Base-by-base conservation (phyloP, 345 rosid species). In the Eucalyptus cladocalyx region DNA sequence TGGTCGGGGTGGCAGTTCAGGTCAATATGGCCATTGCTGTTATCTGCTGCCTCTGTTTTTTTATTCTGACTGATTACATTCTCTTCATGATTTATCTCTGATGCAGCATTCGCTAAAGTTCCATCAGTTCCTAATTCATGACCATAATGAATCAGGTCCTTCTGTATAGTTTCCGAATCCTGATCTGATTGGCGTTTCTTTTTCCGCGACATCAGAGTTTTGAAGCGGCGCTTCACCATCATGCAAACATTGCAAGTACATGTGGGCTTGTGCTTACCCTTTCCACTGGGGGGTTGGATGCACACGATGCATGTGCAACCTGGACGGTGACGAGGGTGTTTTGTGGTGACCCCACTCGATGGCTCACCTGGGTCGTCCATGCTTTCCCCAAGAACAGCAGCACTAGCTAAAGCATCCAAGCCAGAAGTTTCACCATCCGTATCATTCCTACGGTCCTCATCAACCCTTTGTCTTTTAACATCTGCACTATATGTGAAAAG, bases 211-310 rank as follows among this genome's bases (percentile, higher is more conserved):
- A 97, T 96, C 86, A 97, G 94, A 53, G 99, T 98, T 90, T 95
- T 95, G 87, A 97, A 98, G 60, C 99, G 96, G 43, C 99, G 96
- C 93, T 93, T 96, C 90, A 98, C 99, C 4, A 99, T 97, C 96
- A 94, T 90, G 95, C 99, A 98, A 81, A 97, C 99, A 43, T 93
- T 96, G 91, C 99, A 97, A 4, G 92, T 93, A 91, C 99, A 98
- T 17, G 92, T 91, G 3, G 98, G 91, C 72, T 95, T 96, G 92
- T 98, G 99, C 93, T 95, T 97, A 34, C 97, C 97, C 93, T 95
- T 96, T 83, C 99, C 99, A 83, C 99, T 97, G 49, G 99, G 99
- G 28, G 99, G 99, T 90, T 98, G 99, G 92, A 97, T 98, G 93
- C 99, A 98, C 18, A 97, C 99, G 21, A 98, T 98, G 94, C 99